phyloP scores from a whole-genome alignment of 1,284 basidiomycete genomes.

The Trichosporon sp. region DNA sequence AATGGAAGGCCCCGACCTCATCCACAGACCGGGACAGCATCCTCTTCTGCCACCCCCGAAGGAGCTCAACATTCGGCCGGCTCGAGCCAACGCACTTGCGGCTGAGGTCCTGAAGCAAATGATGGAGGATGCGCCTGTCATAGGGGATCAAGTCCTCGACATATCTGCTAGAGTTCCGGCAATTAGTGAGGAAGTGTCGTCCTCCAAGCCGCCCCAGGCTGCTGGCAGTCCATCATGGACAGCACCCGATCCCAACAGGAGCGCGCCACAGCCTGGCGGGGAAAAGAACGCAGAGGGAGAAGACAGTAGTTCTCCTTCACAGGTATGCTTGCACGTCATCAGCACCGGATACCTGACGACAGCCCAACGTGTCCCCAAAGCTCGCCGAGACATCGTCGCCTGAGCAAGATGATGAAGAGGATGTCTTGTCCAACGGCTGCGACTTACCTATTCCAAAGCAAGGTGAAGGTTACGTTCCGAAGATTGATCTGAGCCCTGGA shows the following conservation, averaged over 20 bases:
- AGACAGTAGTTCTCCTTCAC: too few relatives aligned
- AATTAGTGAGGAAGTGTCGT: neutral
- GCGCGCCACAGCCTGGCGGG: too few relatives aligned
- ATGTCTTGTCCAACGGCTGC: neutral
- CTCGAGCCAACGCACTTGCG: neutral
- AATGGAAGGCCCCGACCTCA: neutral
- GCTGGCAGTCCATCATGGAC: too few relatives aligned
- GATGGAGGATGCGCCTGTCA: neutral
- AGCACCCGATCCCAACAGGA: too few relatives aligned
- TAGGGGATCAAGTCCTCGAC: neutral
- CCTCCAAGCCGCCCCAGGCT: neutral
- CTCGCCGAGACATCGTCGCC: neutral
- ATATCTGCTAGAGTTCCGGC: neutral
- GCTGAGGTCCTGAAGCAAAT: neutral
- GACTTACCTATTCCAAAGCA: neutral
- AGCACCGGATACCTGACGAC: too few relatives aligned
- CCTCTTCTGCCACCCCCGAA: neutral
- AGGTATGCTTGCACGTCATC: too few relatives aligned
- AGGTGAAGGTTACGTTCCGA: neutral
- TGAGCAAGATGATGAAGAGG: neutral
- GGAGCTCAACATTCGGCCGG: neutral
- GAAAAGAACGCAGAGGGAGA: too few relatives aligned
- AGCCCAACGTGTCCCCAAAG: neutral
- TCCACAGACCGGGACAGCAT: neutral
- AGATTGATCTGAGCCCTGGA: constrained; percentile 11